Evolutionary conservation across 176 grass and related monocot species (phyloP).

Genomic region (barley (Hordeum vulgare)): DNA sequence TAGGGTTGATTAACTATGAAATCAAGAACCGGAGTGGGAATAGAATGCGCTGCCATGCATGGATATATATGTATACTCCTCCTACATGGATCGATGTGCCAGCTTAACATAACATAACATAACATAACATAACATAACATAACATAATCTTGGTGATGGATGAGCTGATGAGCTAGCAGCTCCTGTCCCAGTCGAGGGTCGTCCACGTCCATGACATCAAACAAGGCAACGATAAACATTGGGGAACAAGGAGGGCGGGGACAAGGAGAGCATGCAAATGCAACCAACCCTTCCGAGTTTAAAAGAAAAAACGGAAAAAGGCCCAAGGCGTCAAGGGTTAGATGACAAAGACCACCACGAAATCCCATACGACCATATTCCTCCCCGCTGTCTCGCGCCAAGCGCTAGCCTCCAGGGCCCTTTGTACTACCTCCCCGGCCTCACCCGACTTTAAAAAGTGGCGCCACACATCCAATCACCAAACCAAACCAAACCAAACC

Average conservation of each 20-base stretch:
- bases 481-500: slow-evolving; percentile 33
- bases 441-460: slow-evolving; percentile 73
- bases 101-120: not conserved
- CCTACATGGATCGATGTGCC: not conserved
- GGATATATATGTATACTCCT: not conserved
- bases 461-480: slow-evolving; percentile 64
- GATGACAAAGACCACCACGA: slow-evolving; percentile 62
- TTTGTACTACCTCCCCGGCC: slow-evolving; percentile 69
- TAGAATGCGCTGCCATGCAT: not conserved
- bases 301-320: not conserved
- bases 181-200: slow-evolving; percentile 37
- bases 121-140: not conserved
- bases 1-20: not conserved
- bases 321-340: slow-evolving; percentile 29
- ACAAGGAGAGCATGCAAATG: slow-evolving; percentile 11
- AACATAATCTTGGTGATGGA: not conserved
- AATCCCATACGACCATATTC: slow-evolving; percentile 79
- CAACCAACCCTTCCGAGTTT: not conserved
- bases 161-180: not conserved
- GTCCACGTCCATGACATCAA: slow-evolving; percentile 46
- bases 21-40: not conserved
- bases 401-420: slow-evolving; percentile 46
- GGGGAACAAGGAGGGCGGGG: slow-evolving; percentile 12
- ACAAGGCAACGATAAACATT: slow-evolving; percentile 32
- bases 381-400: slow-evolving; percentile 47